Base-by-base conservation (phyloP, 176 grass and related monocot species). In the Avena atlantica region DNA sequence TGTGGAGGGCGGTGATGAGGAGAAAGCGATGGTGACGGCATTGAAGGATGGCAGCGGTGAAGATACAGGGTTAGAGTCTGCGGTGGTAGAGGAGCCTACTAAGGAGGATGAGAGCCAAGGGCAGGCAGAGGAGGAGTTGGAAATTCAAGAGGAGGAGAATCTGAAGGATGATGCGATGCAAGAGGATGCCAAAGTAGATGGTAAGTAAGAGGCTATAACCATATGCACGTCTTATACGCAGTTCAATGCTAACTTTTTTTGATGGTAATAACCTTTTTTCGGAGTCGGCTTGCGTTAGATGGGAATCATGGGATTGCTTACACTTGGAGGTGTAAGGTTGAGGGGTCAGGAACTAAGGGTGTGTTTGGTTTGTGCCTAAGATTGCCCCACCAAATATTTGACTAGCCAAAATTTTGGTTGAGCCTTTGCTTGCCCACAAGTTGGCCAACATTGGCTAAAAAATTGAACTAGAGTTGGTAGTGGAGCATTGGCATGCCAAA, bases 111-210 rank as follows among this genome's bases (percentile, higher is more conserved):
- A 81, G 34, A 42, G 34, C 0, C 51, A 52, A 0, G 81, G 69
- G 37, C 79, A 78, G 34, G 7, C 19, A 67, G 17, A 23, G 0
- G 61, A 61, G 24, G 47, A 89, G 55, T 57, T 57, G 76, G 87
- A 89, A 17, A 37, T 80, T 13, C 78, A 81, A 31, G 55, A 58
- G 24, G 55, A 87, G 45, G 49, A 90, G n/a, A 48, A 52, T 19
- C 67, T 70, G 8, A 61, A 74, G 62, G 79, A 47, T 24, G 40
- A 68, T 40, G 36, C 2, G 3, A 50, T 75, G 57, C 80, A 77
- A 37, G 82, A 71, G 37, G 74, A 73, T 19, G 67, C 48, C 4
- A 14, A 17, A 6, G 44, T 3, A 2, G 31, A 83, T 0, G 31
- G 89, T 90, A 83, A 9, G 84, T 78, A 16, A 45, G 42, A 6